These are phyloP conservation scores for Ophiostoma sp. DNA, from an alignment of 2,329 filamentous ascomycete genomes.

Conservation along the genomic window DNA sequence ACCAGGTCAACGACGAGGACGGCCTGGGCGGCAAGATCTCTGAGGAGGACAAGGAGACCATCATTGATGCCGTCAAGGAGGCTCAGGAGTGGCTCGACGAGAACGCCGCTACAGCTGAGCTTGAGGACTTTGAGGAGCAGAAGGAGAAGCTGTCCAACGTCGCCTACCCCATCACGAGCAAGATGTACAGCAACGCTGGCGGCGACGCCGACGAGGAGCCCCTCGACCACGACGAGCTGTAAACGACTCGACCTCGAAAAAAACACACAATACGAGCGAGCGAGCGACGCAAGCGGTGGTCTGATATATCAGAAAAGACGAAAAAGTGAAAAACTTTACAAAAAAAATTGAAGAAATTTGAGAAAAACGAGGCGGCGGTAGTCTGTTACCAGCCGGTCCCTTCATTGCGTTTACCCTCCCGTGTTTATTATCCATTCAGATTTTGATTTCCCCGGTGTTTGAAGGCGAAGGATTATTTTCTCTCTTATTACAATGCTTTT, in stretches of 20 bases:
- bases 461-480: background rate
- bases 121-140: slow-evolving; percentile 98
- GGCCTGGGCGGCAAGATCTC: slow-evolving; percentile 98
- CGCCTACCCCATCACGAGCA: slow-evolving; percentile 98
- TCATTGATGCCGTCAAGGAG: slow-evolving; percentile 96
- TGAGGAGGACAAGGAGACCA: slow-evolving; percentile 90
- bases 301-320: background rate
- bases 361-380: background rate
- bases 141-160: slow-evolving; percentile 98
- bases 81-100: slow-evolving; percentile 94
- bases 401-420: background rate
- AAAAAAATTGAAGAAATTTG: slow-evolving; percentile 15
- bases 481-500: background rate
- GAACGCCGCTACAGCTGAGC: slow-evolving; percentile 79
- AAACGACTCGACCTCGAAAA: slow-evolving; percentile 41
- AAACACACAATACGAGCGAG: background rate
- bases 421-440: background rate
- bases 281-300: background rate
- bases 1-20: slow-evolving; percentile 96
- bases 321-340: background rate
- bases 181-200: slow-evolving; percentile 76
- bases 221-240: slow-evolving; percentile 73
- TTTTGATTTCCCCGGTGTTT: slow-evolving; percentile 15
- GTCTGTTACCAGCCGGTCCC: background rate
- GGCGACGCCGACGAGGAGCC: slow-evolving; percentile 72